Conservation (phyloP, 768 basidiomycete genomes). For the Lactarius quietus region DNA sequence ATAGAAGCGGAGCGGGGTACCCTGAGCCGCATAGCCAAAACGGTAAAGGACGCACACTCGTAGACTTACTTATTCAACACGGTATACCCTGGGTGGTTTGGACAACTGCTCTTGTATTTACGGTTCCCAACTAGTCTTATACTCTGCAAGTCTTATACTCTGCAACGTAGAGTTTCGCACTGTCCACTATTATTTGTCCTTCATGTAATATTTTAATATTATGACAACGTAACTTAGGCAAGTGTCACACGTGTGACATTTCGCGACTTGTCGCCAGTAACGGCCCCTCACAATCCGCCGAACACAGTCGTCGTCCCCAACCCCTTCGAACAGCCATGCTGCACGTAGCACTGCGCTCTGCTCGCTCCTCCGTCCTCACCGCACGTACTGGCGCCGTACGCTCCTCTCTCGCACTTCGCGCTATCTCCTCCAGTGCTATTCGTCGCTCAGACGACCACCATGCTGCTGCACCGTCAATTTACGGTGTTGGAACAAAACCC, state of each 20-base stretch:
- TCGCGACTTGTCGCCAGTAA: not conserved
- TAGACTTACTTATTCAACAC: conserved; percentile 14
- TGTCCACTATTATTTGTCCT: conserved; percentile 4
- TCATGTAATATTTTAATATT: conserved; percentile 21
- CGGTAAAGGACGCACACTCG: conserved; percentile 26
- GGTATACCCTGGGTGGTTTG: conserved; percentile 22
- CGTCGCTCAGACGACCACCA: conserved; percentile 48
- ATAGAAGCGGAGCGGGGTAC: conserved; percentile 81
- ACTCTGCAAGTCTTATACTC: conserved; percentile 7
- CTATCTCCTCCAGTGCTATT: conserved; percentile 55
- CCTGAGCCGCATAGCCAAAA: conserved; percentile 67
- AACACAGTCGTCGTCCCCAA: not conserved
- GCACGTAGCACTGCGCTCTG: conserved; percentile 32
- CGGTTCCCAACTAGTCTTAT: conserved; percentile 2
- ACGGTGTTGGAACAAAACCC: conserved; percentile 65
- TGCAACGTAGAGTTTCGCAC: conserved; percentile 14
- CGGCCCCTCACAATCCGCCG: conserved; percentile 15
- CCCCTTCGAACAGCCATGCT: conserved; percentile 31
- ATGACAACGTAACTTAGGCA: no score
- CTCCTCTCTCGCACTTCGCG: conserved; percentile 40
- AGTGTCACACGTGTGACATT: not conserved
- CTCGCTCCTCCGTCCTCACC: conserved; percentile 25
- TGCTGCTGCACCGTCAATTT: conserved; percentile 58
- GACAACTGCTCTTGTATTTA: conserved; percentile 2
- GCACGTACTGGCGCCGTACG: conserved; percentile 13